Conservation (phyloP, 2,329 filamentous ascomycete species). For the Cytospora leucostoma region DNA sequence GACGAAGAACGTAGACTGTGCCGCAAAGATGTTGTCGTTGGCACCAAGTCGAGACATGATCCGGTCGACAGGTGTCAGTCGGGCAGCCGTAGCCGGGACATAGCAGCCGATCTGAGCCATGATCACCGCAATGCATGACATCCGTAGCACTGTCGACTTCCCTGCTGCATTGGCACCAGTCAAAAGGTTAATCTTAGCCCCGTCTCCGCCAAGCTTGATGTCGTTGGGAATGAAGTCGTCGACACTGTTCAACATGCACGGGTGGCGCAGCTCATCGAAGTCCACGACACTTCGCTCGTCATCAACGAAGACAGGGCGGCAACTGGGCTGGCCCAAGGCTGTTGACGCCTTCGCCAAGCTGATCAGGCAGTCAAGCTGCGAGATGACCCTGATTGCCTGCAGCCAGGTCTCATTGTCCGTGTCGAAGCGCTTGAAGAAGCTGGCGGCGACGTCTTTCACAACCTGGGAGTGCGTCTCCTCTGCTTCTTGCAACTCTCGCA, state of each 20-base stretch:
- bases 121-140: slow-evolving; percentile 96
- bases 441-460: slow-evolving; percentile 77
- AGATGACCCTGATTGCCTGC: slow-evolving; percentile 82
- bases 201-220: slow-evolving; percentile 78
- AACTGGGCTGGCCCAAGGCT: slow-evolving; percentile 81
- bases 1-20: slow-evolving; percentile 97
- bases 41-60: slow-evolving; percentile 98
- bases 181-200: slow-evolving; percentile 82
- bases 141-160: slow-evolving; percentile 93
- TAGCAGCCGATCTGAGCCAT: slow-evolving; percentile 97
- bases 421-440: slow-evolving; percentile 88
- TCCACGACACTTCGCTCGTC: slow-evolving; percentile 84
- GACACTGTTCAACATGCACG: slow-evolving; percentile 87
- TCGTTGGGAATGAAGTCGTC: slow-evolving; percentile 97
- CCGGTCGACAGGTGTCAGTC: slow-evolving; percentile 86
- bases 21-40: slow-evolving; percentile 98
- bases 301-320: slow-evolving; percentile 85
- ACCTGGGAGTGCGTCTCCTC: slow-evolving; percentile 93
- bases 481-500: slow-evolving; percentile 87
- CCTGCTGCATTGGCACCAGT: slow-evolving; percentile 97
- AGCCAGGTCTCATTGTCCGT: slow-evolving; percentile 84
- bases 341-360: slow-evolving; percentile 87
- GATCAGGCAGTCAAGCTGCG: slow-evolving; percentile 92
- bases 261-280: slow-evolving; percentile 89
- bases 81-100: slow-evolving; percentile 79